Base-by-base conservation (phyloP, 805 yeast species). In the Saccharomycopsis sp. region DNA sequence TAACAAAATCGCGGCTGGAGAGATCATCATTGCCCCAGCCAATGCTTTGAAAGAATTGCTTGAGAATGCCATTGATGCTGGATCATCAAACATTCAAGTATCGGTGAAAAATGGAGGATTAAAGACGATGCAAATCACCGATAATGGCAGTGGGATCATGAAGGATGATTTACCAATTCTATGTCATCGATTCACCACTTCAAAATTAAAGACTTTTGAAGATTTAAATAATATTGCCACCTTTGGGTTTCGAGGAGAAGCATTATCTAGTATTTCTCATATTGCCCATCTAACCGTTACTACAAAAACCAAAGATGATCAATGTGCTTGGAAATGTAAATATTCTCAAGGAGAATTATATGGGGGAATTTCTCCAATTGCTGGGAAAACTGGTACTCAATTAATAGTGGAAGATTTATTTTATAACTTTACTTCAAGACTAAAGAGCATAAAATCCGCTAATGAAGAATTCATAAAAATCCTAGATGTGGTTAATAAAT, bases 231-330 rank as follows among this genome's bases (percentile, higher is more conserved):
- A 67, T 3, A 72, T 92, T 19, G 63, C 71, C 18, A 88, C 97
- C 0, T 86, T 86, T 57, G 98, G 98, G 3, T 92, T 92, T 56
- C 68, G 98, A 41, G 98, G 98, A 13, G 98, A 92, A 58, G 98
- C 98, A 0, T 64, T 92, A 36, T 96, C 97, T 1, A 79, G 92
- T 54, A 88, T 92, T 5, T 86, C 96, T 0, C 96, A 89, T 53
- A 79, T 92, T 17, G 70, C 96, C 0, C 79, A 87, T 43, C 62
- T 92, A 1, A 69, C 85, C 0, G 94, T 92, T 4, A 69, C 78
- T 1, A 84, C 96, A 0, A 87, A 83, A 58, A 74, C 82, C 0
- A 52, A 49, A 5, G 68, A 61, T 1, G 70, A 77, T 1, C 61
- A 69, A 0, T 70, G 85, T 52, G 96, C 95, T 0, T 80, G 81